phyloP scores from a whole-genome alignment of 73 alveolate species.

The Paramecium primaurelia region DNA sequence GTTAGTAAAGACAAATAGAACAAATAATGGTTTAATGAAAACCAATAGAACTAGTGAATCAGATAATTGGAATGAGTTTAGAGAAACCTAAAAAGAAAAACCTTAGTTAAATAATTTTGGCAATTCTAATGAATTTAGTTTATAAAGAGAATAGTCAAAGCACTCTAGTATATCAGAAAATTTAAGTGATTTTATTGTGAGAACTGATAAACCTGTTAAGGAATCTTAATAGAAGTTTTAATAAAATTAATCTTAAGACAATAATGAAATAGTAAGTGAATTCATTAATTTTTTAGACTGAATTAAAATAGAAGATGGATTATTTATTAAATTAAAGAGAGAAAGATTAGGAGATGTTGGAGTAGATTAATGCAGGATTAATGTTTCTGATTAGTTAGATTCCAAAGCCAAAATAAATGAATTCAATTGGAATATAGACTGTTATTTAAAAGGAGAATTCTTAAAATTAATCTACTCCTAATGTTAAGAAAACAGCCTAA shows the following conservation, averaged over 20 bases:
- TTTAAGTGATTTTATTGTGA: not conserved
- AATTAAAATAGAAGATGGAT: not conserved
- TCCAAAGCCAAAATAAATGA: not conserved
- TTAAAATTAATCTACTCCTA: not conserved
- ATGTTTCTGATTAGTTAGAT: not conserved
- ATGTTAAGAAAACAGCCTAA: not conserved
- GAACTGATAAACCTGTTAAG: not conserved
- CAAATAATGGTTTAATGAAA: not conserved
- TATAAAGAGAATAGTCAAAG: constrained; percentile 2
- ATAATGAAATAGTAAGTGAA: not conserved
- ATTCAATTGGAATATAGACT: not conserved
- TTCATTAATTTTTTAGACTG: not conserved
- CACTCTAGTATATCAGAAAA: not conserved
- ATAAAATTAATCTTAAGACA: not conserved
- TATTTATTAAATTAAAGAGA: not conserved
- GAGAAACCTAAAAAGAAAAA: not conserved
- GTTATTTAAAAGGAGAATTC: not conserved
- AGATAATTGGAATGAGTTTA: not conserved
- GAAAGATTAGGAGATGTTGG: constrained; percentile 1
- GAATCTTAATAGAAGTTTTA: not conserved
- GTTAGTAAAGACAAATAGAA: not conserved
- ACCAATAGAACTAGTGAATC: not conserved
- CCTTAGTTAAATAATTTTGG: not conserved
- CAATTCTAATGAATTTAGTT: not conserved
- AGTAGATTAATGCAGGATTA: not conserved